Evolutionary conservation across 768 basidiomycete species (phyloP).

Genomic region (Leccinum aurantiacum): DNA sequence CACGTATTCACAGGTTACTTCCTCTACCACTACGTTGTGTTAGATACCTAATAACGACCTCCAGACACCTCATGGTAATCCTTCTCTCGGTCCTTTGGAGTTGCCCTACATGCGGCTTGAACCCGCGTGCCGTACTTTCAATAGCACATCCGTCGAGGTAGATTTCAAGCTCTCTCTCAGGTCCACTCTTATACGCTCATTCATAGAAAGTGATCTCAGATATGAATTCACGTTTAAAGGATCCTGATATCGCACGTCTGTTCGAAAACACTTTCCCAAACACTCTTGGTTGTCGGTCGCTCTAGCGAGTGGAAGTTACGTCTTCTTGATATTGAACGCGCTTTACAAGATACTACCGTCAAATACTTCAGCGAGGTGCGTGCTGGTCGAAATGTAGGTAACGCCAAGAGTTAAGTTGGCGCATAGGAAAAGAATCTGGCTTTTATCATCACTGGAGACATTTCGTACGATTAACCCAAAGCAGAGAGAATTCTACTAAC

Average conservation of each 20-base stretch:
- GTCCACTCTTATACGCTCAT: not conserved
- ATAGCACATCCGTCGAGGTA: conserved; percentile 74
- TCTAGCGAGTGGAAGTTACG: not conserved
- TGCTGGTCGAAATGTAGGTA: not conserved
- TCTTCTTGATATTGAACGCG: not conserved
- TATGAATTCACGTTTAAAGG: conserved; percentile 69
- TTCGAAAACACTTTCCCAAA: conserved; percentile 86
- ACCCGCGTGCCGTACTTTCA: conserved; percentile 72
- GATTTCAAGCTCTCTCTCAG: conserved; percentile 1
- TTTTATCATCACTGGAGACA: conserved; percentile 81
- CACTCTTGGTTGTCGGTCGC: conserved; percentile 51
- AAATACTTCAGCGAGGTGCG: conserved; percentile 66
- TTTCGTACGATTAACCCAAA: conserved; percentile 53
- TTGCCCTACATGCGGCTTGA: conserved; percentile 75
- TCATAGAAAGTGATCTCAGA: conserved; percentile 68
- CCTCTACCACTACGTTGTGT: not conserved
- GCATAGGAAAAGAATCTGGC: conserved; percentile 65
- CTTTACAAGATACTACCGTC: conserved; percentile 66
- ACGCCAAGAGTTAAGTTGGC: conserved; percentile 6
- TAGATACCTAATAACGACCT: not conserved
- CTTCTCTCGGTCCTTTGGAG: conserved; percentile 57
- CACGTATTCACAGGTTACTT: conserved; percentile 51
- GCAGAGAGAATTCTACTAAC: conserved; percentile 7
- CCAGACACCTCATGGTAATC: conserved; percentile 59
- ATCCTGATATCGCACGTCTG: conserved; percentile 73